Evolutionary conservation across 2,329 filamentous ascomycete genomes (phyloP).

Genomic region (Colletotrichum endophyticum): DNA sequence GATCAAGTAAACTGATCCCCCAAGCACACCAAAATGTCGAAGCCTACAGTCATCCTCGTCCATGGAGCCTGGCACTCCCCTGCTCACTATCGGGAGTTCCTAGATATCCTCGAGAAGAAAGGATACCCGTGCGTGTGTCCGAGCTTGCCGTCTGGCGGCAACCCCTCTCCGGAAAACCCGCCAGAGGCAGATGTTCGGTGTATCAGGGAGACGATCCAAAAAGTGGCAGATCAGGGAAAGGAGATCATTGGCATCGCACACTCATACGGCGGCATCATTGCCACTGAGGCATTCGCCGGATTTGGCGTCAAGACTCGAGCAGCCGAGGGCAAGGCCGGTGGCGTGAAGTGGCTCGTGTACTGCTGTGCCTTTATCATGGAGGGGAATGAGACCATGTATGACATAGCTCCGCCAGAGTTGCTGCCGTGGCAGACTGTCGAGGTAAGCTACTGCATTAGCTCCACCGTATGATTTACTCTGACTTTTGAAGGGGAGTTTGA

Average conservation of each 20-base stretch:
- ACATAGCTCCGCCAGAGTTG: not conserved
- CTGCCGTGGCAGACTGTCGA: not conserved
- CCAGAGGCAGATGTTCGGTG: not conserved
- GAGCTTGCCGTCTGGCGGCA: not conserved
- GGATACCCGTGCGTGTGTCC: not conserved
- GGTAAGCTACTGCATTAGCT: not conserved
- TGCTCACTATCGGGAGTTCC: not conserved
- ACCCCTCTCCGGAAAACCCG: not conserved
- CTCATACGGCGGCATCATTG: not conserved
- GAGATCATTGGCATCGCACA: not conserved
- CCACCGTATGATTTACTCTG: not conserved
- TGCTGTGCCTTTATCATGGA: not conserved
- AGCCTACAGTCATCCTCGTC: not conserved
- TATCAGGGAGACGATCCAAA: not conserved
- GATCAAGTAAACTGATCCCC: not conserved
- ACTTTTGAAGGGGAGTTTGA: not conserved
- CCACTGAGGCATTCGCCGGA: not conserved
- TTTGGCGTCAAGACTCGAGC: not conserved
- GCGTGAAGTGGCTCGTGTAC: not conserved
- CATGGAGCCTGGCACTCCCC: conserved; percentile 9
- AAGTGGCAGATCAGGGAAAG: not conserved
- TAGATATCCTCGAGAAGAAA: not conserved
- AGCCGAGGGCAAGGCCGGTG: not conserved
- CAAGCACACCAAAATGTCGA: not conserved
- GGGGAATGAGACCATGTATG: not conserved